phyloP scores from a whole-genome alignment of 2,329 filamentous ascomycete species.

The Ustilaginoidea virens region DNA sequence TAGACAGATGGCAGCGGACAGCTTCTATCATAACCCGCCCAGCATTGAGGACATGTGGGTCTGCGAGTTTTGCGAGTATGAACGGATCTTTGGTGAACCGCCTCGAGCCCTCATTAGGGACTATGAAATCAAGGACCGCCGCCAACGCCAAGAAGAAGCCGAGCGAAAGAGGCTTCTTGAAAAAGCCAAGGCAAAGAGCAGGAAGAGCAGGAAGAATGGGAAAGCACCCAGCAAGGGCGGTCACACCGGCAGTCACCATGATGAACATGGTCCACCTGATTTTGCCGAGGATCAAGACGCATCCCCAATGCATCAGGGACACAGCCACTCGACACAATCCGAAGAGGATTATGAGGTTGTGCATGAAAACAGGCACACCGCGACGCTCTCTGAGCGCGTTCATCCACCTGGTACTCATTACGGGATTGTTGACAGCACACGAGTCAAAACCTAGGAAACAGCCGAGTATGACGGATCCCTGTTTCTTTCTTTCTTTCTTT shows the following conservation, averaged over 20 bases:
- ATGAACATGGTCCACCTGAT: constrained; percentile 10
- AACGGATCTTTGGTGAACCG: constrained; percentile 80
- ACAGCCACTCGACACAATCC: constrained; percentile 22
- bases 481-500: too few relatives aligned
- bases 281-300: constrained; percentile 10
- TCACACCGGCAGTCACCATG: constrained; percentile 9
- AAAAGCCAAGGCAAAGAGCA: constrained; percentile 85
- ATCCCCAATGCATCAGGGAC: constrained; percentile 10
- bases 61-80: constrained; percentile 97
- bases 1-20: constrained; percentile 59
- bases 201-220: constrained; percentile 71
- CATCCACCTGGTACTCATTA: constrained; percentile 5
- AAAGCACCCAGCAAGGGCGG: constrained; percentile 31
- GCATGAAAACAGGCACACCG: constrained; percentile 13
- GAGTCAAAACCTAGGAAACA: constrained; percentile 5
- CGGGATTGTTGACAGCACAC: constrained; percentile 6
- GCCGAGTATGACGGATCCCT: background rate
- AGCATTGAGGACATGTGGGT: constrained; percentile 69
- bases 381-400: constrained; percentile 7
- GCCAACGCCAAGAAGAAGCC: constrained; percentile 68
- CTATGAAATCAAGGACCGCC: constrained; percentile 89
- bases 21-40: constrained; percentile 62
- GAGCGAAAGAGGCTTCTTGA: constrained; percentile 74
- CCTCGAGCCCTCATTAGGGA: constrained; percentile 74
- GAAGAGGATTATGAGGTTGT: constrained; percentile 24